Conservation (phyloP, 2,329 filamentous ascomycete genomes). For the Mollisiaceae sp. region DNA sequence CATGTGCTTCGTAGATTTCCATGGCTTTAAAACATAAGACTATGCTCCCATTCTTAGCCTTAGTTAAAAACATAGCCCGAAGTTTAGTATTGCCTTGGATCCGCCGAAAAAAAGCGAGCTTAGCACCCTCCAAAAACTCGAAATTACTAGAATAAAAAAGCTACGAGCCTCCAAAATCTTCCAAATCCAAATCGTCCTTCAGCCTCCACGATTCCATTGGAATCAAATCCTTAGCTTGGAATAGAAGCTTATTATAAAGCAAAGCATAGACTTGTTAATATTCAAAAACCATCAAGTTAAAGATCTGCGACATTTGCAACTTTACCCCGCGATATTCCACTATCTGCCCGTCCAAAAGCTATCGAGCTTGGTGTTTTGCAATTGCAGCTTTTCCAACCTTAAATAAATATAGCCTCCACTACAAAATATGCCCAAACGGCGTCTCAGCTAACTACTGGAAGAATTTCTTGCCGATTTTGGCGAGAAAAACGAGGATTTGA, state of each 20-base stretch:
- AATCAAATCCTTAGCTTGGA: too few relatives aligned
- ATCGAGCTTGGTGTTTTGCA: slow-evolving; percentile 21
- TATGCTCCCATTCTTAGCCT: slow-evolving; percentile 8
- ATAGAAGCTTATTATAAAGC: slow-evolving; percentile 26
- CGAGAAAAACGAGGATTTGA: slow-evolving; percentile 23
- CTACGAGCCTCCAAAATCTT: too few relatives aligned
- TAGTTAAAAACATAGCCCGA: slow-evolving; percentile 22
- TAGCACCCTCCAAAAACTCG: slow-evolving; percentile 20
- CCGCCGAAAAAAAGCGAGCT: slow-evolving; percentile 13
- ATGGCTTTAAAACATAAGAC: slow-evolving; percentile 17
- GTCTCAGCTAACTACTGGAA: slow-evolving; percentile 26
- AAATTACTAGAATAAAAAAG: slow-evolving; percentile 21
- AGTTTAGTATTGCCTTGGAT: slow-evolving; percentile 20
- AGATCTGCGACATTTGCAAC: slow-evolving; percentile 22
- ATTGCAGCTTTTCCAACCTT: slow-evolving; percentile 15
- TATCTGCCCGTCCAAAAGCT: slow-evolving; percentile 19
- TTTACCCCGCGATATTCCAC: slow-evolving; percentile 22
- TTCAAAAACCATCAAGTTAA: slow-evolving; percentile 19
- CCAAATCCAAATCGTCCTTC: too few relatives aligned
- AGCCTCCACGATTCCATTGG: too few relatives aligned
- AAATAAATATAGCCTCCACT: slow-evolving; percentile 26
- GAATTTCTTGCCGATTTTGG: slow-evolving; percentile 22
- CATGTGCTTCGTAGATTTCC: slow-evolving; percentile 18
- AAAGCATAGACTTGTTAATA: slow-evolving; percentile 21
- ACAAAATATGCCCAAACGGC: slow-evolving; percentile 26